Conservation (phyloP, 108 stramenopile species). For the Epithemia pelagica region DNA sequence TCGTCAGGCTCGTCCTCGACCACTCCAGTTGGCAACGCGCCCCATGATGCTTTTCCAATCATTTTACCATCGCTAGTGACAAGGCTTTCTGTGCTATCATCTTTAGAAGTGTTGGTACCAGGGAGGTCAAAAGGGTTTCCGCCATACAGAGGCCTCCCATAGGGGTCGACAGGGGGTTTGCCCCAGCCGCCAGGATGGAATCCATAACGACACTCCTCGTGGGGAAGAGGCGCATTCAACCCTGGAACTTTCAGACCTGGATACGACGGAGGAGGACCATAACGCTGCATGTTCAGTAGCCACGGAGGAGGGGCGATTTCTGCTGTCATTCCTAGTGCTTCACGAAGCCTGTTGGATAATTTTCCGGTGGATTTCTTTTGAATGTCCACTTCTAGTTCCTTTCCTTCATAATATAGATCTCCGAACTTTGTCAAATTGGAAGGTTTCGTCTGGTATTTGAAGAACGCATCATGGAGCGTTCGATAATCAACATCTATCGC, state of each 20-base stretch:
- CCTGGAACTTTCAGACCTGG: conserved; percentile 91
- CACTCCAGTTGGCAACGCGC: conserved; percentile 59
- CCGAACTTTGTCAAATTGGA: conserved; percentile 68
- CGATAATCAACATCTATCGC: conserved; percentile 97
- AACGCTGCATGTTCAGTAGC: conserved; percentile 99
- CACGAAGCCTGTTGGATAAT: conserved; percentile 53
- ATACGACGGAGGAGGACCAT: conserved; percentile 95
- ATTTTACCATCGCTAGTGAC: conserved; percentile 77
- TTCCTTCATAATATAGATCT: conserved; percentile 97
- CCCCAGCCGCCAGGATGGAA: conserved; percentile 97
- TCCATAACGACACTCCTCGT: conserved; percentile 85
- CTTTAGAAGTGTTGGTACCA: conserved; percentile 26
- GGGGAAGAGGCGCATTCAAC: conserved; percentile 93
- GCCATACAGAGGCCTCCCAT: conserved; percentile 85
- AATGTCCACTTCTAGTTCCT: conserved; percentile 85
- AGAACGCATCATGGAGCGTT: conserved; percentile 96
- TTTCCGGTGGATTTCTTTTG: conserved; percentile 59
- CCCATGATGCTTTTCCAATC: conserved; percentile 66
- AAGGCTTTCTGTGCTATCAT: conserved; percentile 17
- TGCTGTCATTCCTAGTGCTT: conserved; percentile 82
- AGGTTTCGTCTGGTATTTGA: conserved; percentile 97
- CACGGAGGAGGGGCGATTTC: conserved; percentile 90
- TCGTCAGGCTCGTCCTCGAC: conserved; percentile 38
- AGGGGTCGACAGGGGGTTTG: conserved; percentile 94
- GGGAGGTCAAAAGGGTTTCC: conserved; percentile 87